These are phyloP conservation scores for Trametes sanguinea DNA, from an alignment of 768 basidiomycete genomes.

Conservation along the genomic window DNA sequence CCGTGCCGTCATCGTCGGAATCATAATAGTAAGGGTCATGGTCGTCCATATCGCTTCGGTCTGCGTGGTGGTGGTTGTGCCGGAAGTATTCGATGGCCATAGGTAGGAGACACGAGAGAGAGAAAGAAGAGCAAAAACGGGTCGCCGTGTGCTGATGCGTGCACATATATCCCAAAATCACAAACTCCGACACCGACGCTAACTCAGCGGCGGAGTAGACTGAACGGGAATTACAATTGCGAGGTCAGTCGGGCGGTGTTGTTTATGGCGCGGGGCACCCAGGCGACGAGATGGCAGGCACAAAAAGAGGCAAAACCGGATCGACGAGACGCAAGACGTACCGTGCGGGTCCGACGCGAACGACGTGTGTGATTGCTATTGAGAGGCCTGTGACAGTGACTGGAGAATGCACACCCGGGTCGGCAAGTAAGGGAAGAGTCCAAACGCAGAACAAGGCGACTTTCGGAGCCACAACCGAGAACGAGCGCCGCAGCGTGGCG, in stretches of 20 bases:
- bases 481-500: not conserved
- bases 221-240: constrained; percentile 18
- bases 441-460: constrained; percentile 2
- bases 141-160: constrained; percentile 27
- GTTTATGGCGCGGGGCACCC: constrained; percentile 7
- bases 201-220: constrained; percentile 28
- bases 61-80: not conserved
- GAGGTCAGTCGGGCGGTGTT: constrained; percentile 8
- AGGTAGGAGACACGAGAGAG: constrained; percentile 11
- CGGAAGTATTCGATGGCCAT: constrained; percentile 22
- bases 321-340: constrained; percentile 12
- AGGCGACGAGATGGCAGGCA: constrained; percentile 1
- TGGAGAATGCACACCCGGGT: not conserved
- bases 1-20: constrained; percentile 38
- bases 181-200: constrained; percentile 28
- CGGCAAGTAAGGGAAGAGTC: not conserved
- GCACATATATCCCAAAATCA: constrained; percentile 21
- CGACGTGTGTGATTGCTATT: not conserved
- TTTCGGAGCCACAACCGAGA: constrained; percentile 13
- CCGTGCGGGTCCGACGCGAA: constrained; percentile 16
- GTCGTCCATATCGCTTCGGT: constrained; percentile 13
- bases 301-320: constrained; percentile 8
- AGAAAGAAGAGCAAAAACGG: constrained; percentile 29
- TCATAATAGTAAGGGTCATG: constrained; percentile 1
- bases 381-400: constrained; percentile 14